Conservation (phyloP, 306 rosid species). For the Castanea crenata region DNA sequence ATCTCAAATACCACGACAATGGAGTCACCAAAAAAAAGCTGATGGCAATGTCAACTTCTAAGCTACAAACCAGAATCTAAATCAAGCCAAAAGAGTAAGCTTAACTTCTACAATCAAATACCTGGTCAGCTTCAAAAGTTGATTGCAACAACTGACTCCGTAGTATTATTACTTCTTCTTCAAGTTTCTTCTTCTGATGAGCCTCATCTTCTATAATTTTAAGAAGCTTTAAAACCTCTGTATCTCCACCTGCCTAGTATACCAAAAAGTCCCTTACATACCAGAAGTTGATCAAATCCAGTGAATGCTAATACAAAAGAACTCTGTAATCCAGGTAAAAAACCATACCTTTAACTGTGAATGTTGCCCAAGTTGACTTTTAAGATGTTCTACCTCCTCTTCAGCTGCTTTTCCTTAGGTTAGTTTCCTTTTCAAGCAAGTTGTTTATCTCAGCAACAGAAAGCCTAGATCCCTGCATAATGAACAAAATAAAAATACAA, state of each 20-base stretch:
- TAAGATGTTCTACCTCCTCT: conserved; percentile 62
- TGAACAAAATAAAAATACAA: conserved; percentile 5
- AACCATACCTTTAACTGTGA: conserved; percentile 47
- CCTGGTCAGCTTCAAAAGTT: conserved; percentile 91
- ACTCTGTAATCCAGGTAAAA: conserved; percentile 10
- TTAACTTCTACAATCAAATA: conserved; percentile 25
- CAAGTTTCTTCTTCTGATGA: conserved; percentile 71
- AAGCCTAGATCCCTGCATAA: conserved; percentile 46
- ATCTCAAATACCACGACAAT: background rate
- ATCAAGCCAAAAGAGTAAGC: background rate
- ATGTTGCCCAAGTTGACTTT: conserved; percentile 46
- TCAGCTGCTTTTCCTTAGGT: conserved; percentile 70
- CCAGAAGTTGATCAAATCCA: conserved; percentile 13
- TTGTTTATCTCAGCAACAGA: conserved; percentile 50
- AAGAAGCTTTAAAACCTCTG: conserved; percentile 54
- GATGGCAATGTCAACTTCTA: conserved; percentile 2
- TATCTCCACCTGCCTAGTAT: conserved; percentile 65
- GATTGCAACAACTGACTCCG: conserved; percentile 81
- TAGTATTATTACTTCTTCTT: conserved; percentile 81
- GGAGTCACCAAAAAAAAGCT: conserved; percentile 1
- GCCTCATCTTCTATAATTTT: conserved; percentile 73
- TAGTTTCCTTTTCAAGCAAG: conserved; percentile 67
- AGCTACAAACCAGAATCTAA: conserved; percentile 7
- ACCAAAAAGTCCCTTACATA: conserved; percentile 31
- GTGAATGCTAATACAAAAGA: background rate